These are phyloP conservation scores for Aspergillus cavernicola DNA, from an alignment of 495 filamentous ascomycete genomes.

Conservation along the genomic window DNA sequence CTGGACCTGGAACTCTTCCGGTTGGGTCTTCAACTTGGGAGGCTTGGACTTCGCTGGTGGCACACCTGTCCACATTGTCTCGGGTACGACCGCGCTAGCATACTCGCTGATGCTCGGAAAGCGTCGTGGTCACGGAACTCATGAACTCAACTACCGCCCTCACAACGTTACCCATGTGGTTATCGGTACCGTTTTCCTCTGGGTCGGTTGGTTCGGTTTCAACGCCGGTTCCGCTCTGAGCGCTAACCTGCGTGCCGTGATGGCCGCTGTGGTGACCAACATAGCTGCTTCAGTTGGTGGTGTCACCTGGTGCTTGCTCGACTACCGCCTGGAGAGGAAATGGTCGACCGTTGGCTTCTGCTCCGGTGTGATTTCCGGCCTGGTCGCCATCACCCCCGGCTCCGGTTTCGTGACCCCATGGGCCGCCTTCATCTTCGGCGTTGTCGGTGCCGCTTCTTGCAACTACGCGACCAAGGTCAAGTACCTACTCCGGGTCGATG, in stretches of 20 bases:
- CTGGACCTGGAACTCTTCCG: slow-evolving; percentile 93
- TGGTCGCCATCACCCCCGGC: slow-evolving; percentile 91
- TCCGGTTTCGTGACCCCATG: slow-evolving; percentile 89
- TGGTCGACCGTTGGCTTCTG: slow-evolving; percentile 98
- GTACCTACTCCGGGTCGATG: slow-evolving; percentile 80
- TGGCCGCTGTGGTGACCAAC: slow-evolving; percentile 57
- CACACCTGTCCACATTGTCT: slow-evolving; percentile 93
- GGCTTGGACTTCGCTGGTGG: slow-evolving; percentile 95
- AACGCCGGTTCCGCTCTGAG: slow-evolving; percentile 90
- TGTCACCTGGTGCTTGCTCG: slow-evolving; percentile 92
- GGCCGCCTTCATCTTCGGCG: slow-evolving; percentile 87
- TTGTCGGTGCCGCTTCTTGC: slow-evolving; percentile 77
- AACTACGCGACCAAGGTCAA: slow-evolving; percentile 98
- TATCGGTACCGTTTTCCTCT: slow-evolving; percentile 94
- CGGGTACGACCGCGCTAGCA: slow-evolving; percentile 84
- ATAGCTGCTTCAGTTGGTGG: slow-evolving; percentile 65
- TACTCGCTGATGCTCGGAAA: slow-evolving; percentile 82
- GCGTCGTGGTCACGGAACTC: slow-evolving; percentile 76
- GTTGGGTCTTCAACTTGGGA: slow-evolving; percentile 81
- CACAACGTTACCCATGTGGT: slow-evolving; percentile 98
- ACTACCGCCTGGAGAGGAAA: slow-evolving; percentile 91
- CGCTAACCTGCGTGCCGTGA: slow-evolving; percentile 76
- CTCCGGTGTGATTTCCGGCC: slow-evolving; percentile 85
- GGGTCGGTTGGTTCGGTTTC: slow-evolving; percentile 99
- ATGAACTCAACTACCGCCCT: slow-evolving; percentile 92